Evolutionary conservation across 2,329 filamentous ascomycete species (phyloP).

Genomic region (Ceratocystiopsis minuta): DNA sequence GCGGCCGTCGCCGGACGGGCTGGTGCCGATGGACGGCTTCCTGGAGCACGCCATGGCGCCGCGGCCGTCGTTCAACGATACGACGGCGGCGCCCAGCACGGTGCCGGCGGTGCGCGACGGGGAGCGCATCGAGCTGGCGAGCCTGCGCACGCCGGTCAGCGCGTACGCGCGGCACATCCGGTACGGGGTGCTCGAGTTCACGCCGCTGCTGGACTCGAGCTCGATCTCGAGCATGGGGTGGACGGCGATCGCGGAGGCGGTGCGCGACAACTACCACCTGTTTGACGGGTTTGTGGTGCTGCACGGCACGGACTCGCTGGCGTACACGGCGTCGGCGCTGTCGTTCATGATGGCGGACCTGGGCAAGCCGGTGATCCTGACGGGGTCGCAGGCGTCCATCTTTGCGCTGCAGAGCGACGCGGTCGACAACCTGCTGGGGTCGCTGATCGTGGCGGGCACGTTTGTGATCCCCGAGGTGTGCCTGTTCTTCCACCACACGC

Average conservation of each 20-base stretch:
- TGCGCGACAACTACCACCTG: constrained; percentile 68
- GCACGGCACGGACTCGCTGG: constrained; percentile 78
- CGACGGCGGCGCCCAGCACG: constrained; percentile 27
- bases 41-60: constrained; percentile 67
- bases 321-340: constrained; percentile 75
- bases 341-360: constrained; percentile 88
- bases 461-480: constrained; percentile 89
- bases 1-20: constrained; percentile 61
- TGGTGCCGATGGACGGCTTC: constrained; percentile 66
- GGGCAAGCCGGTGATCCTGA: constrained; percentile 80
- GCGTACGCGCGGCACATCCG: constrained; percentile 66
- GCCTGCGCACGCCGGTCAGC: constrained; percentile 62
- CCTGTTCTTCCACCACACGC: constrained; percentile 80
- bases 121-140: constrained; percentile 35
- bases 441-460: constrained; percentile 76
- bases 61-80: constrained; percentile 72
- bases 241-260: constrained; percentile 65
- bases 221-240: constrained; percentile 76
- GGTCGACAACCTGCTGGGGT: constrained; percentile 75
- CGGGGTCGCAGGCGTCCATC: constrained; percentile 70
- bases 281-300: constrained; percentile 86
- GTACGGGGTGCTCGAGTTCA: constrained; percentile 72
- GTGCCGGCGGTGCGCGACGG: constrained; percentile 35
- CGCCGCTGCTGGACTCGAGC: constrained; percentile 70
- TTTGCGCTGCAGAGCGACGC: constrained; percentile 82